Evolutionary conservation across 441 rosid genomes (phyloP).

Genomic region (Gossypium gossypioides): DNA sequence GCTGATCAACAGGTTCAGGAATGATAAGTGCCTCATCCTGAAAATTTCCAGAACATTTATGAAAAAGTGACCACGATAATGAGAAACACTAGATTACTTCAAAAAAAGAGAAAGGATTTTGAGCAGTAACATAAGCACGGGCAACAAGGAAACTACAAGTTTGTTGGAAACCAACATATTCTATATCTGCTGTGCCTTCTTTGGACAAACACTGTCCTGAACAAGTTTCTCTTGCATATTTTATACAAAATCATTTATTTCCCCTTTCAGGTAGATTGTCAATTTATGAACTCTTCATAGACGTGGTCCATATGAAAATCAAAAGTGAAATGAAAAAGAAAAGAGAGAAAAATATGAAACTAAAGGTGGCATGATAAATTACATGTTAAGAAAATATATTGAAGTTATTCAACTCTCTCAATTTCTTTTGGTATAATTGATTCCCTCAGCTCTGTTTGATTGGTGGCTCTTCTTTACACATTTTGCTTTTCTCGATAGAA

Average conservation of each 20-base stretch:
- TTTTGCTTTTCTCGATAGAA: neutral
- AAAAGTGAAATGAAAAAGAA: neutral
- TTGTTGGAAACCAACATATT: neutral
- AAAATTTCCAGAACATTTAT: slow-evolving; percentile 20
- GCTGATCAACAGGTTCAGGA: slow-evolving; percentile 63
- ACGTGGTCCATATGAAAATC: neutral
- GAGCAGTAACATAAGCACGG: neutral
- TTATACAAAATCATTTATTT: neutral
- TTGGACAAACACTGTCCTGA: neutral
- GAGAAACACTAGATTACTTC: neutral
- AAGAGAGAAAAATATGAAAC: neutral
- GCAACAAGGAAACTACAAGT: neutral
- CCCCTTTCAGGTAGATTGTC: neutral
- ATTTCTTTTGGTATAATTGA: neutral
- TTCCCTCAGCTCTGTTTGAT: neutral
- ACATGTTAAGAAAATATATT: neutral
- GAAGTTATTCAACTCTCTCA: neutral
- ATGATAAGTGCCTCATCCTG: slow-evolving; percentile 78
- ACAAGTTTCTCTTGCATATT: neutral
- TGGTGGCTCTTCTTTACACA: neutral
- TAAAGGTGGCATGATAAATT: neutral
- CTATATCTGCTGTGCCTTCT: neutral
- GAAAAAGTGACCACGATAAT: neutral
- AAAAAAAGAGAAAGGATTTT: neutral
- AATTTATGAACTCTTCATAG: neutral